Base-by-base conservation (phyloP, 2,329 filamentous ascomycete species). In the Ceratocystis harringtonii region DNA sequence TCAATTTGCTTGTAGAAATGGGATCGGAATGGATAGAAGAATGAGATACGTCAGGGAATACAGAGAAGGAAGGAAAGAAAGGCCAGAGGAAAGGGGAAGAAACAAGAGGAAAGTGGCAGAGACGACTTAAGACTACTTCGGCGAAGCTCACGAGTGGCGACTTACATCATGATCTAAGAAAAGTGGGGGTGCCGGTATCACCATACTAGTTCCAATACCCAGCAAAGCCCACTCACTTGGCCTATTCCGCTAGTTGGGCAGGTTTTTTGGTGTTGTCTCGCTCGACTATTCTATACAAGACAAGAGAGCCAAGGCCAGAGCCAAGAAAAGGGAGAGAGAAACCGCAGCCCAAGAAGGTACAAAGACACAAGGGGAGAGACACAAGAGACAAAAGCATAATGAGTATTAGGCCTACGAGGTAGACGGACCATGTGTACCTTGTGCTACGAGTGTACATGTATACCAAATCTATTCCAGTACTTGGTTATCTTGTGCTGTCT, bases 101-200 rank as follows among this genome's bases (percentile, higher is more conserved):
- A 63, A 63, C 36, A 41, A 15, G 36, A 41, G 17, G n/a, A 28
- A 50, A n/a, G 52, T 32, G 25, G 19, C 25, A 45, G 58, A 28
- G 36, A 19, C 32, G 48, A 19, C 61, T 36, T 50, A 65, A 65
- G 43, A 61, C 19, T 15, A 30, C 17, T 28, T 32, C 61, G 30
- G 41, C 36, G 30, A 52, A 63, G 25, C 30, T 50, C 41, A 22
- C 5, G 8, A 36, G 63, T 61, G 50, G 61, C 61, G 41, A 62
- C 61, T 62, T 62, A 50, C 32, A 57, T 43, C 12, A 57, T 57
- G 28, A 55, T 41, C 48, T 43, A 32, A 28, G 30, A 58, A 58
- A 58, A 36, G 55, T 36, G 55, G 55, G 28, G 55, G n/a, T n/a
- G 17, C 30, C 8, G 17, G 55, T 36, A n/a, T n/a, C 17, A 58